Evolutionary conservation across 495 filamentous ascomycete genomes (phyloP), one percentile per base, ranked within the genome.

Genomic region (Cercophora samala): DNA sequence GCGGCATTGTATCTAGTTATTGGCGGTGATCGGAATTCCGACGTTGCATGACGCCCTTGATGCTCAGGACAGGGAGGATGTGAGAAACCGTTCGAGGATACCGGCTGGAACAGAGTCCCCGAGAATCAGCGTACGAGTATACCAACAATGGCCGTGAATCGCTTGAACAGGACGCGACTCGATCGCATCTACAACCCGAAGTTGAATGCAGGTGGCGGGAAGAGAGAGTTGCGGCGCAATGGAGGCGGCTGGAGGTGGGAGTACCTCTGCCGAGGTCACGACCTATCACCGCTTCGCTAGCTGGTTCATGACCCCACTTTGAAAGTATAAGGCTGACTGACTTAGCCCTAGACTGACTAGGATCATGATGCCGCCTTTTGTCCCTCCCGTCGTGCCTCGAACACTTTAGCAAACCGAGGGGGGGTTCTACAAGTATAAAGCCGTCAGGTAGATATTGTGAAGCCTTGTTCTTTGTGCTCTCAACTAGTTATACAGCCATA

Each of bases 1-100:
- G 68, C n/a, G 68, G 68, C 70, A 72, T 69, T 22, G 56, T 55
- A 3, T 37, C 13, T 61, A 24, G 58, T 37, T 61, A 18, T 18
- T 17, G 58, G 17, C 22, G 4, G 56, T 23, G 18, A 59, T 37
- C 26, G 25, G 17, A 24, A 5, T 61, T 17, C 29, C 15, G 23
- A n/a, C 32, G 58, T 4, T 61, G 58, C 22, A 17, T 22, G 58
- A 24, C 19, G n/a, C 24, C 24, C 11, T 4, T 2, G 22, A 58
- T 22, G 22, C 19, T 15, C 22, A 23, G 11, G 23, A 19, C 56
- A 2, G 11, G 22, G 19, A 58, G 19, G 23, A 59, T 54, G 52
- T 5, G 52, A 54, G 3, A 18, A 54, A 21, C 17, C 4, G 52
- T 21, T 13, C n/a, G n/a, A n/a, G n/a, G n/a, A n/a, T n/a, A n/a